These are phyloP conservation scores for Microdochium nivale DNA, from an alignment of 2,329 filamentous ascomycete species.

Conservation along the genomic window DNA sequence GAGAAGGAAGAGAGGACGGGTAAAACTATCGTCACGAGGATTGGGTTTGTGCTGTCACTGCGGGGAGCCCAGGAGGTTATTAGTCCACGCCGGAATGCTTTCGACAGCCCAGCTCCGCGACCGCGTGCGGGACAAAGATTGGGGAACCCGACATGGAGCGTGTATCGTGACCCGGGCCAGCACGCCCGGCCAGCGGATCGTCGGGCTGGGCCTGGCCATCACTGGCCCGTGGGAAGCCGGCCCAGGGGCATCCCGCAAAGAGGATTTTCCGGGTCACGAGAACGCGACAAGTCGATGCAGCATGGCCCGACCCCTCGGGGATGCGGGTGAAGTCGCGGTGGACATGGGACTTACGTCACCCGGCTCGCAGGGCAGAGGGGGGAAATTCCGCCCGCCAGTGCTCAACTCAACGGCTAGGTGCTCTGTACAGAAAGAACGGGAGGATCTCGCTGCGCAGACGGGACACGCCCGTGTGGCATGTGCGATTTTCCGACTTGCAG, in stretches of 20 bases:
- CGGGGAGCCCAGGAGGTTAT: background rate
- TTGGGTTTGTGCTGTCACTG: background rate
- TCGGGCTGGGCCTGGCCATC: conserved; percentile 11
- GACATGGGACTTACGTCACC: conserved; percentile 14
- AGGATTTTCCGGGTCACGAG: conserved; percentile 23
- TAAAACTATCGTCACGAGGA: background rate
- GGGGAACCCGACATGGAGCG: background rate
- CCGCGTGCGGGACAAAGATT: background rate
- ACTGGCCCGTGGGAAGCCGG: conserved; percentile 3
- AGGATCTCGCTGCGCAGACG: too few species aligned
- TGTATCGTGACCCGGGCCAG: background rate
- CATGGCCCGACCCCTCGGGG: background rate
- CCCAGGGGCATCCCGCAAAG: conserved; percentile 11
- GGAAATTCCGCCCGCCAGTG: too few species aligned
- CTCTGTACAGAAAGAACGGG: too few species aligned
- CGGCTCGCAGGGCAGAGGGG: background rate
- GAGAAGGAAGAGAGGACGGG: background rate
- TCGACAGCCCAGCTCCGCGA: background rate
- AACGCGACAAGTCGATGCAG: background rate
- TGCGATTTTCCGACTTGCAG: too few species aligned
- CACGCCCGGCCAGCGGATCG: conserved; percentile 1
- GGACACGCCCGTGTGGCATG: too few species aligned
- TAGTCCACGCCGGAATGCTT: too few species aligned
- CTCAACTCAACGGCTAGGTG: too few species aligned
- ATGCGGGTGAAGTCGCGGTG: conserved; percentile 19